phyloP scores from a whole-genome alignment of 1,284 basidiomycete genomes.

The Tetrapyrgos nigripes region DNA sequence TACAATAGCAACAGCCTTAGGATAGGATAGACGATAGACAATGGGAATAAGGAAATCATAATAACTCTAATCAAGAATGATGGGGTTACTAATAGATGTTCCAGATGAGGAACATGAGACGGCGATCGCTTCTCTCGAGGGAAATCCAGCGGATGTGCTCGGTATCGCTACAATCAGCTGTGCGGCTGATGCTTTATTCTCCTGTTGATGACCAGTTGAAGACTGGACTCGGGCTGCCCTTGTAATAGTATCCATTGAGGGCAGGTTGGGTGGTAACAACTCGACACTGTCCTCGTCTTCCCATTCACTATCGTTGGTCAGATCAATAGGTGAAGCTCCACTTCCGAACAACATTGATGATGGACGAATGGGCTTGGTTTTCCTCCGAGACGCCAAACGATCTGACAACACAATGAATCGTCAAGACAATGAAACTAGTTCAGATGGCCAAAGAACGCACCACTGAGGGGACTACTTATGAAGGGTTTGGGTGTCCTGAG shows the following conservation, averaged over 20 bases:
- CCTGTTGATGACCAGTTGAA: not conserved
- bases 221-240: not conserved
- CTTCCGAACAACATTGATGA: not conserved
- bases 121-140: too few relatives aligned
- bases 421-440: too few relatives aligned
- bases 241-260: not conserved
- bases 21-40: too few relatives aligned
- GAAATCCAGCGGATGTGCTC: not conserved
- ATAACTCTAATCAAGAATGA: not conserved
- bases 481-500: not conserved
- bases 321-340: conserved; percentile 1
- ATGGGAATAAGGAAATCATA: not conserved
- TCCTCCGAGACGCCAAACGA: not conserved
- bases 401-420: too few relatives aligned
- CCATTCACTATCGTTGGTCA: conserved; percentile 5
- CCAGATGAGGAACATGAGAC: too few relatives aligned
- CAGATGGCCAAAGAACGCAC: too few relatives aligned
- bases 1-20: too few relatives aligned
- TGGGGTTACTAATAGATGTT: not conserved
- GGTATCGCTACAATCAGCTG: not conserved
- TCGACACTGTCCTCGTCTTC: conserved; percentile 9
- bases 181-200: not conserved
- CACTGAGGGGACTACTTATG: not conserved
- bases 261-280: not conserved
- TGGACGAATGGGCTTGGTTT: not conserved